These are phyloP conservation scores for Colletotrichum lentis DNA, from an alignment of 2,329 filamentous ascomycete genomes.

Conservation along the genomic window DNA sequence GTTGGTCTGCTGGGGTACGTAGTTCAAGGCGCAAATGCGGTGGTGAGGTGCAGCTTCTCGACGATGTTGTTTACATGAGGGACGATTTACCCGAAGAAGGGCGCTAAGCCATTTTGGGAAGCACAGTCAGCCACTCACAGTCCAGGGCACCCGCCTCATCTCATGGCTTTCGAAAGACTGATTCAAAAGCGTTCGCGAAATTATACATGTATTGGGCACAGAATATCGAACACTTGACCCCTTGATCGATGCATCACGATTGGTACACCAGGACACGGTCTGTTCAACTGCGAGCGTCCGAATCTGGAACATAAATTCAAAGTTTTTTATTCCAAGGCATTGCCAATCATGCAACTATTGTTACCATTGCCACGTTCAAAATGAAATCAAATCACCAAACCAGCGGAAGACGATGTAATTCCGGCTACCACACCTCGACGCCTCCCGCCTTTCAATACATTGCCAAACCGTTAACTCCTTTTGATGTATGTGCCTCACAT, in stretches of 20 bases:
- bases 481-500: slow-evolving; percentile 56
- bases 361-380: slow-evolving; percentile 34
- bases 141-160: slow-evolving; percentile 34
- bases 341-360: slow-evolving; percentile 37
- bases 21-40: slow-evolving; percentile 22
- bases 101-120: slow-evolving; percentile 41
- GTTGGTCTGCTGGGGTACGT: slow-evolving; percentile 20
- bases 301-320: background rate
- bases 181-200: background rate
- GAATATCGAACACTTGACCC: too few relatives aligned
- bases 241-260: too few relatives aligned
- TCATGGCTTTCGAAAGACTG: background rate
- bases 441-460: slow-evolving; percentile 34
- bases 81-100: slow-evolving; percentile 25
- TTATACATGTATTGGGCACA: too few relatives aligned
- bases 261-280: too few relatives aligned
- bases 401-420: slow-evolving; percentile 6
- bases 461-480: slow-evolving; percentile 52
- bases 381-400: slow-evolving; percentile 39
- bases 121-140: slow-evolving; percentile 35
- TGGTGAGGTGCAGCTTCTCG: slow-evolving; percentile 21
- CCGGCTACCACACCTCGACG: slow-evolving; percentile 29
- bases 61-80: slow-evolving; percentile 40
- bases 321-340: slow-evolving; percentile 13
- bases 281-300: too few relatives aligned